Evolutionary conservation across 1,284 basidiomycete species (phyloP).

Genomic region (Peniophora sp.): DNA sequence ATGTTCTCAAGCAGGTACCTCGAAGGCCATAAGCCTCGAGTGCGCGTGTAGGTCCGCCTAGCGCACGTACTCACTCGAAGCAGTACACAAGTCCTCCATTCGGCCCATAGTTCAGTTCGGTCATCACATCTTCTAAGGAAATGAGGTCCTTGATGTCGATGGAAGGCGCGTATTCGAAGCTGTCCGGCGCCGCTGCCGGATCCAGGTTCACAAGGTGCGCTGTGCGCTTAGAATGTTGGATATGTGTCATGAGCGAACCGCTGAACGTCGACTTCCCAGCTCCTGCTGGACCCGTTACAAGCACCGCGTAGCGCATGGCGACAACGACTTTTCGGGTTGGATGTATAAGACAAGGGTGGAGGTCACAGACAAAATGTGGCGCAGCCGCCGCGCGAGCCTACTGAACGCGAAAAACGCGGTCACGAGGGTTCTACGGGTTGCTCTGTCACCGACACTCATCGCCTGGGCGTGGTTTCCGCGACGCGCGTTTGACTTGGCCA

Average conservation of each 20-base stretch:
- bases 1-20: constrained; percentile 96
- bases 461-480: too few species aligned
- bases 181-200: constrained; percentile 81
- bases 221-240: constrained; percentile 75
- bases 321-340: not conserved
- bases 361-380: not conserved
- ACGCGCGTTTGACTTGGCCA: too few species aligned
- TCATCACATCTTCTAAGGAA: constrained; percentile 94
- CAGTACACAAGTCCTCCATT: constrained; percentile 98
- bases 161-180: constrained; percentile 88
- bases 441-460: too few species aligned
- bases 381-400: constrained; percentile 7
- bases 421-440: not conserved
- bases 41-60: not conserved
- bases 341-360: not conserved
- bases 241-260: constrained; percentile 84
- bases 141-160: constrained; percentile 96
- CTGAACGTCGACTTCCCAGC: constrained; percentile 98
- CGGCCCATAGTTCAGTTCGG: constrained; percentile 90
- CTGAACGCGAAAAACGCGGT: not conserved
- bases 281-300: constrained; percentile 89
- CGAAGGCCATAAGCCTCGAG: constrained; percentile 1
- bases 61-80: constrained; percentile 87
- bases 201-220: constrained; percentile 97
- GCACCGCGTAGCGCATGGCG: constrained; percentile 83